Conservation (phyloP, 2,329 filamentous ascomycete species). For the Bipolaris oryzae region DNA sequence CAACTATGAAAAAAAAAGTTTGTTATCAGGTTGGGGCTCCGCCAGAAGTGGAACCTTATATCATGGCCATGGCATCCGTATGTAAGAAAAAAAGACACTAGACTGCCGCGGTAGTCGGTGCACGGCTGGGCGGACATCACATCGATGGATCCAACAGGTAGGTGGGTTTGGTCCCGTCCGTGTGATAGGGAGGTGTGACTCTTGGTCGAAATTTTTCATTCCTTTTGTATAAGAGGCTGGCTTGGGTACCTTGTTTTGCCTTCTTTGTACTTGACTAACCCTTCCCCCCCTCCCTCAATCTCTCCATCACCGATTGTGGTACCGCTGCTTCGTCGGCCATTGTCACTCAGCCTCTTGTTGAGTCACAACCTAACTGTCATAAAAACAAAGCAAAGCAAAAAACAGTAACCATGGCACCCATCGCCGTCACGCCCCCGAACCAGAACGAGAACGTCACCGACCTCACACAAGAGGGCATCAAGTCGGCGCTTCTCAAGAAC, state of each 20-base stretch:
- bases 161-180: constrained; percentile 19
- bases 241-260: constrained; percentile 3
- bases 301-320: background rate
- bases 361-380: background rate
- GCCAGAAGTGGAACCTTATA: constrained; percentile 20
- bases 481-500: constrained; percentile 37
- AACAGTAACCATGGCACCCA: constrained; percentile 37
- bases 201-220: constrained; percentile 24
- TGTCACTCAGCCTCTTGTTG: background rate
- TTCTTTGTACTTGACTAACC: constrained; percentile 1
- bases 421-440: constrained; percentile 40
- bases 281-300: background rate
- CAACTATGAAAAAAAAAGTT: background rate
- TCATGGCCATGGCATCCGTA: constrained; percentile 17
- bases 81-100: constrained; percentile 13
- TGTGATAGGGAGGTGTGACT: constrained; percentile 40
- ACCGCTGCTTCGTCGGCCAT: background rate
- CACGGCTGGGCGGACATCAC: constrained; percentile 19
- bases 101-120: constrained; percentile 17
- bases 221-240: constrained; percentile 25
- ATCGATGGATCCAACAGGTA: constrained; percentile 14
- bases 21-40: background rate
- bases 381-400: background rate
- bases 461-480: constrained; percentile 43
- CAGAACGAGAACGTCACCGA: constrained; percentile 33